Evolutionary conservation across 805 yeast genomes (phyloP).

Genomic region (Candida namnaoensis): DNA sequence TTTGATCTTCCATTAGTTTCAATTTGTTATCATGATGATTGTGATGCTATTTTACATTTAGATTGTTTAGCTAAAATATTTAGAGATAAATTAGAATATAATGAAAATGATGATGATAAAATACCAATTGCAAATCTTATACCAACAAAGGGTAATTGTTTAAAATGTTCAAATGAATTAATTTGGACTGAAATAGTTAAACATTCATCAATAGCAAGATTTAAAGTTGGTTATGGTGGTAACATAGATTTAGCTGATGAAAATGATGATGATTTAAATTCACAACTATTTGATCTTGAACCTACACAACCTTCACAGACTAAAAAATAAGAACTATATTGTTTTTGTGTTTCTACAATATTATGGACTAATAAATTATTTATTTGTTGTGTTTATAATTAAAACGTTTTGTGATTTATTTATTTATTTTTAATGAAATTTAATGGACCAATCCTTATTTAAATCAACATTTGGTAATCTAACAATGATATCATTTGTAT

Average conservation of each 20-base stretch:
- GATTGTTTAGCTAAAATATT: slow-evolving; percentile 25
- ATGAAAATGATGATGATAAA: background rate
- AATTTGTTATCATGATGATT: slow-evolving; percentile 23
- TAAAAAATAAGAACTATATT: too few relatives aligned
- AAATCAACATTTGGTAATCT: slow-evolving; percentile 43
- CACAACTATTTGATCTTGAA: too few relatives aligned
- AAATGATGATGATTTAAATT: background rate
- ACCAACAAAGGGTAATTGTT: slow-evolving; percentile 21
- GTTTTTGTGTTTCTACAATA: too few relatives aligned
- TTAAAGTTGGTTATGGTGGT: slow-evolving; percentile 3
- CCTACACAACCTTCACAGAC: too few relatives aligned
- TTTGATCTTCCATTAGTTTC: slow-evolving; percentile 22
- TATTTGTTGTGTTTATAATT: too few relatives aligned
- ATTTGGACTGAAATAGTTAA: slow-evolving; percentile 21
- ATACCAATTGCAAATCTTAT: slow-evolving; percentile 12
- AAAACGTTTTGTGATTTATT: background rate
- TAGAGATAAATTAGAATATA: background rate
- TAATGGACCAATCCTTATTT: slow-evolving; percentile 38
- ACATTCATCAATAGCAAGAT: slow-evolving; percentile 14
- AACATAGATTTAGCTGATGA: slow-evolving; percentile 2
- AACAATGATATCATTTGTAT: slow-evolving; percentile 21
- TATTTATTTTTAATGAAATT: slow-evolving; percentile 10
- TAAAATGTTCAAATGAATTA: slow-evolving; percentile 16
- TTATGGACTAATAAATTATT: too few relatives aligned
- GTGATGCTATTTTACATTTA: slow-evolving; percentile 28